Conservation (phyloP, 176 grass and related monocot genomes). For the Avena sativa region DNA sequence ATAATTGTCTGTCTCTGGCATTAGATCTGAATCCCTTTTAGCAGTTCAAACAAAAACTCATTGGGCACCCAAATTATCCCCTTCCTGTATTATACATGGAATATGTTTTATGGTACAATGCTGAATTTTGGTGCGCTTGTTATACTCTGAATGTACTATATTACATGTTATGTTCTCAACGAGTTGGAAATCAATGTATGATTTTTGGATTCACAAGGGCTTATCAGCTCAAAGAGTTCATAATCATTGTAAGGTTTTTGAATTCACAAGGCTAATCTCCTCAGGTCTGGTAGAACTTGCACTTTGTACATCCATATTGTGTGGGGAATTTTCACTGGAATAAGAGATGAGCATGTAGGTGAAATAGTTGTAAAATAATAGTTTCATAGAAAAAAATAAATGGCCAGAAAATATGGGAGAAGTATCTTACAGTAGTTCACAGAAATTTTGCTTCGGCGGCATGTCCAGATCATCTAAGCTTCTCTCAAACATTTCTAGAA, state of each 20-base stretch:
- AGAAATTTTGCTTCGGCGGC: conserved; percentile 45
- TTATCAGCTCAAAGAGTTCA: not conserved
- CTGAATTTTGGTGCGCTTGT: too few species aligned
- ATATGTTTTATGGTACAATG: too few species aligned
- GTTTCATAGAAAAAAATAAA: not conserved
- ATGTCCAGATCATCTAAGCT: conserved; percentile 44
- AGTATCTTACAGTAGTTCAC: conserved; percentile 28
- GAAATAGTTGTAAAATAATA: not conserved
- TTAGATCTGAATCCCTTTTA: too few species aligned
- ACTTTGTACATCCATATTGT: conserved; percentile 23
- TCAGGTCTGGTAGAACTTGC: not conserved
- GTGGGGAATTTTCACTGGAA: conserved; percentile 9
- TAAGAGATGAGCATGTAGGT: not conserved
- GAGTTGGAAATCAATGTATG: not conserved
- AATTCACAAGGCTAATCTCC: not conserved
- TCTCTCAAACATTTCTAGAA: conserved; percentile 70
- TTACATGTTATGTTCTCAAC: not conserved
- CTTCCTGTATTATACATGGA: too few species aligned
- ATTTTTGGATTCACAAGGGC: not conserved
- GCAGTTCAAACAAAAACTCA: too few species aligned
- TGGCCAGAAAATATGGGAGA: not conserved
- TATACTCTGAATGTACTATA: too few species aligned
- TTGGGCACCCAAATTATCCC: too few species aligned
- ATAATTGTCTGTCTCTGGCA: too few species aligned
- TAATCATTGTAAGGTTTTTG: not conserved